Evolutionary conservation across 2,329 filamentous ascomycete species (phyloP).

Genomic region (Coniella lustricola): DNA sequence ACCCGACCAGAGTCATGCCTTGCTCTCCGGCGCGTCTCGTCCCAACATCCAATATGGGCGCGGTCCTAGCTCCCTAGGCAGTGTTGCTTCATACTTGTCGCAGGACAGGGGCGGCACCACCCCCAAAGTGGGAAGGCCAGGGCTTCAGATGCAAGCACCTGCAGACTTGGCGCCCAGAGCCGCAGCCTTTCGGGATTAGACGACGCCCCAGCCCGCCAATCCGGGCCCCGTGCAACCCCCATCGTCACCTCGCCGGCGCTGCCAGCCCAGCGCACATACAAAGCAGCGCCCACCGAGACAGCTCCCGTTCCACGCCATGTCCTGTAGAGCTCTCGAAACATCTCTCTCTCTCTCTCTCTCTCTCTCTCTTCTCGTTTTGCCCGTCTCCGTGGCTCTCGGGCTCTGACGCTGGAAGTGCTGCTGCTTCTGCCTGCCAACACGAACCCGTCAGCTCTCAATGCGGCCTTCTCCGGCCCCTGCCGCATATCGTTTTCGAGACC

Average conservation of each 20-base stretch:
- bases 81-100: conserved; percentile 41
- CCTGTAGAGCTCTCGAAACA: neutral
- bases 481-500: conserved; percentile 5
- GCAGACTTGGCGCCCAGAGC: conserved; percentile 14
- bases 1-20: too few relatives aligned
- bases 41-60: neutral
- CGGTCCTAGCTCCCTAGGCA: neutral
- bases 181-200: conserved; percentile 10
- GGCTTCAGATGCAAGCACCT: conserved; percentile 6
- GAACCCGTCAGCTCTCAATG: too few relatives aligned
- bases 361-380: neutral
- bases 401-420: too few relatives aligned
- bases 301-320: neutral
- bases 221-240: neutral
- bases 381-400: neutral
- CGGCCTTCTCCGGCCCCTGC: conserved; percentile 8
- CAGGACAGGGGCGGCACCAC: conserved; percentile 32
- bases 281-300: neutral
- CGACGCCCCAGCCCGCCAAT: neutral
- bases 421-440: too few relatives aligned
- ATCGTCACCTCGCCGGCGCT: neutral
- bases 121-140: conserved; percentile 15
- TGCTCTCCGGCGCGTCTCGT: neutral
- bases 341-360: neutral
- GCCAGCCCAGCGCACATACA: neutral